Evolutionary conservation across 2,329 filamentous ascomycete genomes (phyloP).

Genomic region (Beauveria sp.): DNA sequence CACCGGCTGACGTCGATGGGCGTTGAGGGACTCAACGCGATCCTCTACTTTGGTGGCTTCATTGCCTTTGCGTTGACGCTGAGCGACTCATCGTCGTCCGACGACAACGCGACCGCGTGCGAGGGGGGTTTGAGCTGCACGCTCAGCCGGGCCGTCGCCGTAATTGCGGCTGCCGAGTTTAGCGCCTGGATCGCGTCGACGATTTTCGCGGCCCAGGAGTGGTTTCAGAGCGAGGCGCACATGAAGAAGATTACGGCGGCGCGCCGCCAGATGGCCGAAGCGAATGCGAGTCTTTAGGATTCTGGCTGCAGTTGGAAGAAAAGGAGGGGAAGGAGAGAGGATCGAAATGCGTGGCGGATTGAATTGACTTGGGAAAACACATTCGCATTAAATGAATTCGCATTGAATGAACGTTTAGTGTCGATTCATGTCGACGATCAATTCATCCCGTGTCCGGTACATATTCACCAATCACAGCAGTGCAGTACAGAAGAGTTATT

Average conservation of each 20-base stretch:
- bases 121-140: conserved; percentile 51
- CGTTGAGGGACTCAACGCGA: conserved; percentile 42
- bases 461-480: not conserved
- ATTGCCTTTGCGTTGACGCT: conserved; percentile 51
- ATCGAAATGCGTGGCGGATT: not conserved
- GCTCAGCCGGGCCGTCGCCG: conserved; percentile 46
- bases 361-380: not conserved
- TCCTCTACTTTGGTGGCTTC: conserved; percentile 54
- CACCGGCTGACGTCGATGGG: conserved; percentile 41
- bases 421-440: not conserved
- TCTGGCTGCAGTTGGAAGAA: too few relatives aligned
- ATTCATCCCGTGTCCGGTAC: not conserved
- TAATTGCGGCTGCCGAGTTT: conserved; percentile 46
- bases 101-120: not conserved
- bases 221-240: conserved; percentile 36
- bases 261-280: conserved; percentile 31
- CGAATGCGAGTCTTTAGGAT: not conserved
- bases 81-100: conserved; percentile 28
- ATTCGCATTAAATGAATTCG: not conserved
- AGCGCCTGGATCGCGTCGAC: conserved; percentile 44
- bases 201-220: conserved; percentile 36
- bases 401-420: not conserved
- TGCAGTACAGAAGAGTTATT: not conserved
- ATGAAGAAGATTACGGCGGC: conserved; percentile 20
- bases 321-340: not conserved